Conservation (phyloP, 192 early-diverging fungal genomes). For the Podila horticola region DNA sequence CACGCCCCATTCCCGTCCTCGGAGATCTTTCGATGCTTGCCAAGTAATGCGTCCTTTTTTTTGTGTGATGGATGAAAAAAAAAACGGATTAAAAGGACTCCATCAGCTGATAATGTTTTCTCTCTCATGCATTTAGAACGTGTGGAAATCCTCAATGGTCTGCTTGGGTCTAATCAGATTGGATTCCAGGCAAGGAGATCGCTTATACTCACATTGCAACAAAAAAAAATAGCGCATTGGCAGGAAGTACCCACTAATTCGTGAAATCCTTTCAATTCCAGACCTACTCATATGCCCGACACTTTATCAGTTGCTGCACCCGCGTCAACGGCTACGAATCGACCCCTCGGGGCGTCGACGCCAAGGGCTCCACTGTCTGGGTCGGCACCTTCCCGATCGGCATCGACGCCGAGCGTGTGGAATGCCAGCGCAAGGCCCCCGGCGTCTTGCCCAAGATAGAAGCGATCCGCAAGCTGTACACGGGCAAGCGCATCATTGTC, state of each 20-base stretch:
- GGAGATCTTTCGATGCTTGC: slow-evolving; percentile 95
- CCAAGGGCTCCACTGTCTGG: slow-evolving; percentile 76
- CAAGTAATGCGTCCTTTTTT: slow-evolving; percentile 50
- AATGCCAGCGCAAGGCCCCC: slow-evolving; percentile 67
- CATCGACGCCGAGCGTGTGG: slow-evolving; percentile 87
- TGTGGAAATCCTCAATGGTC: slow-evolving; percentile 83
- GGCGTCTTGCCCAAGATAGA: slow-evolving; percentile 83
- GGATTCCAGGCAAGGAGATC: slow-evolving; percentile 81
- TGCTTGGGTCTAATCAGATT: slow-evolving; percentile 92
- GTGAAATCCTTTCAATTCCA: neutral
- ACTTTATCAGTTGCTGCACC: slow-evolving; percentile 94
- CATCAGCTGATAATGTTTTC: neutral
- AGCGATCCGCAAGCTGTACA: slow-evolving; percentile 83
- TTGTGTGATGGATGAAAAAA: neutral
- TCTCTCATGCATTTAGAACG: slow-evolving; percentile 57
- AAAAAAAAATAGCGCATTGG: too few species aligned
- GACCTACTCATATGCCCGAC: slow-evolving; percentile 94
- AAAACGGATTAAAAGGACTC: neutral
- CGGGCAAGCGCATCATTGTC: slow-evolving; percentile 92
- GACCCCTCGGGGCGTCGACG: slow-evolving; percentile 92
- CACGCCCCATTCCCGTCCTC: slow-evolving; percentile 97
- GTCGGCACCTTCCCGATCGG: slow-evolving; percentile 97
- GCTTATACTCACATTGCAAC: too few species aligned
- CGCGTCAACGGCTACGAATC: slow-evolving; percentile 95
- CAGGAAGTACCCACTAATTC: neutral